These are phyloP conservation scores for Blastocystis sp. DNA, from an alignment of 352 stramenopile species.

Conservation along the genomic window DNA sequence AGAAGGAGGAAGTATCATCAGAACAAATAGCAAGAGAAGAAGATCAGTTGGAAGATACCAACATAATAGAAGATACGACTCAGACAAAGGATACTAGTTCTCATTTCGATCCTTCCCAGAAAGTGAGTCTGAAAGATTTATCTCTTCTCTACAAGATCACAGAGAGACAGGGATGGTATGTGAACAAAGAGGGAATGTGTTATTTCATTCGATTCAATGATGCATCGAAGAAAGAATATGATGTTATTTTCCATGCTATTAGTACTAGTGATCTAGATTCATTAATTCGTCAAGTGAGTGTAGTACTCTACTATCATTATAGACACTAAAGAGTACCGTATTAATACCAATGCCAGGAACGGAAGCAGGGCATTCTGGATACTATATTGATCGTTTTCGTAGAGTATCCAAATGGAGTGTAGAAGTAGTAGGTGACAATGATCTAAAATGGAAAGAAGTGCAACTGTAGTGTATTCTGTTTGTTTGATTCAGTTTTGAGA, in stretches of 20 bases:
- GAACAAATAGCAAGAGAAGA: not conserved
- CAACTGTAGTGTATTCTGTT: not conserved
- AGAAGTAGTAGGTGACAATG: not conserved
- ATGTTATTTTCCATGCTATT: not conserved
- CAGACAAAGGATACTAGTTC: not conserved
- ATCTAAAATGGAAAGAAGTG: slow-evolving; percentile 15
- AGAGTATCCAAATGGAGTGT: slow-evolving; percentile 55
- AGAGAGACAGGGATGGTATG: slow-evolving; percentile 2
- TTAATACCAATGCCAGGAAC: slow-evolving; percentile 38
- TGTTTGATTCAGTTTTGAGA: not conserved
- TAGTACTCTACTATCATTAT: not conserved
- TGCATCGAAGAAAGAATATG: not conserved
- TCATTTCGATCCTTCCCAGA: not conserved
- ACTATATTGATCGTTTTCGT: slow-evolving; percentile 60
- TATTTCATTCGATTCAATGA: slow-evolving; percentile 49
- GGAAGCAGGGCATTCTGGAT: slow-evolving; percentile 17
- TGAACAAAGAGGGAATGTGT: not conserved
- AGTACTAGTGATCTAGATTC: not conserved
- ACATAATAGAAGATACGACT: not conserved
- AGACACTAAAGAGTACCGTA: slow-evolving; percentile 31
- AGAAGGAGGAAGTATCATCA: not conserved
- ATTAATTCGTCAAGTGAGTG: not conserved
- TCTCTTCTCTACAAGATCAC: slow-evolving; percentile 27
- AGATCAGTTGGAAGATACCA: not conserved
- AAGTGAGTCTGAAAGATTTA: not conserved